phyloP scores from a whole-genome alignment of 192 early-diverging fungal species.

The Phycomyces blakesleeanus region DNA sequence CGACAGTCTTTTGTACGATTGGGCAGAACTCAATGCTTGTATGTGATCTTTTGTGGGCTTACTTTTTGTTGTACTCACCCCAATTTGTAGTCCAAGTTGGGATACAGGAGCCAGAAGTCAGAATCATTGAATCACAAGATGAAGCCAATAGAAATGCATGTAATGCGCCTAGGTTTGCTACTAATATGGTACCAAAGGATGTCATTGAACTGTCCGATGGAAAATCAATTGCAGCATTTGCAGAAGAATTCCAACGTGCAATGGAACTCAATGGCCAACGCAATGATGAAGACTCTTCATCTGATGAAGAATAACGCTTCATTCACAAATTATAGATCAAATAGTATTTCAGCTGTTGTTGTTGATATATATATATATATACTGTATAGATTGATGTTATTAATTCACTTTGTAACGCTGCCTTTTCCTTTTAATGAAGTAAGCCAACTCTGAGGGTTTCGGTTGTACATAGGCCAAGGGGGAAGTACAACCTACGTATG shows the following conservation, averaged over 20 bases:
- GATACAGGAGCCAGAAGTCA: conserved; percentile 32
- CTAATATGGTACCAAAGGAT: conserved; percentile 70
- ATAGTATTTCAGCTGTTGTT: no score
- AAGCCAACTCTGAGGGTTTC: conserved; percentile 8
- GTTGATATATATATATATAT: no score
- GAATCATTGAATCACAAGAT: conserved; percentile 37
- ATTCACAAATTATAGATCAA: no score
- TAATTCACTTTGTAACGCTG: no score
- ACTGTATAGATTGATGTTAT: no score
- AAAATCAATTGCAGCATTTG: conserved; percentile 65
- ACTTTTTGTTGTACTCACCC: neutral
- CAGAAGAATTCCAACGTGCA: conserved; percentile 54
- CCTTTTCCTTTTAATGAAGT: neutral
- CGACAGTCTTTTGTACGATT: conserved; percentile 79
- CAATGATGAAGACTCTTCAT: neutral
- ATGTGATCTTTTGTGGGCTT: neutral
- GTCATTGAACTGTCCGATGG: conserved; percentile 72
- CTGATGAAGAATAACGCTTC: no score
- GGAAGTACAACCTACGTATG: conserved; percentile 13
- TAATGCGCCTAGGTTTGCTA: conserved; percentile 51
- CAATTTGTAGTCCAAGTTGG: conserved; percentile 9
- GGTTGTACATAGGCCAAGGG: conserved; percentile 21
- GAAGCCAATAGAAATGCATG: conserved; percentile 29
- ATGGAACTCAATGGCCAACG: conserved; percentile 12
- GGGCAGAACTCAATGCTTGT: conserved; percentile 68